These are phyloP conservation scores for Penicillium rolfsii DNA, from an alignment of 2,329 filamentous ascomycete genomes.

Conservation along the genomic window DNA sequence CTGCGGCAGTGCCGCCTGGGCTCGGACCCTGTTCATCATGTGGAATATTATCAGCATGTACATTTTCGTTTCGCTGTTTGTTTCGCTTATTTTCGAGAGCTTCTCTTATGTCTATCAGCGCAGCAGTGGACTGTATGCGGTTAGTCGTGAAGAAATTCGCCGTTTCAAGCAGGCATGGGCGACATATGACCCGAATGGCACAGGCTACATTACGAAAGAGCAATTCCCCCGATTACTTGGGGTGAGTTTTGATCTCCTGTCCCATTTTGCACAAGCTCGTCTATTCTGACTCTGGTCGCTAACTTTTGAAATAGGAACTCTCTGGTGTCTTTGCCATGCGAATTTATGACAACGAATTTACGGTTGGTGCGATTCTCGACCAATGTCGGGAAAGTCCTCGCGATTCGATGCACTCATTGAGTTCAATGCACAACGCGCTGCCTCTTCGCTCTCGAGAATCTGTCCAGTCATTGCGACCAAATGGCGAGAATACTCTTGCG, in stretches of 20 bases:
- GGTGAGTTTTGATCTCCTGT: slow-evolving; percentile 51
- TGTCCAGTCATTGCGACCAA: slow-evolving; percentile 4
- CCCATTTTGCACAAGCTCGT: background rate
- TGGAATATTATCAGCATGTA: slow-evolving; percentile 99
- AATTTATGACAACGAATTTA: slow-evolving; percentile 89
- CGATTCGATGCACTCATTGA: slow-evolving; percentile 39
- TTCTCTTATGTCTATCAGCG: slow-evolving; percentile 99
- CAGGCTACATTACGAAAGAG: slow-evolving; percentile 87
- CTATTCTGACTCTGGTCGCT: background rate
- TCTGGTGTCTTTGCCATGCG: slow-evolving; percentile 97
- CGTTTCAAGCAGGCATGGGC: slow-evolving; percentile 99
- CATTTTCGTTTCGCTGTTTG: slow-evolving; percentile 97
- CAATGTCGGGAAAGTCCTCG: slow-evolving; percentile 69
- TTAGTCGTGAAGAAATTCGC: slow-evolving; percentile 91
- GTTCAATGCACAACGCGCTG: slow-evolving; percentile 11
- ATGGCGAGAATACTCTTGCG: slow-evolving; percentile 35
- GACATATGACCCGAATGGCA: slow-evolving; percentile 87
- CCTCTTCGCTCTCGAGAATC: slow-evolving; percentile 8
- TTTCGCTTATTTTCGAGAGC: slow-evolving; percentile 98
- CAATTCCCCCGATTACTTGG: slow-evolving; percentile 85
- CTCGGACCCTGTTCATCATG: slow-evolving; percentile 83
- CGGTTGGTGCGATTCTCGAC: slow-evolving; percentile 82
- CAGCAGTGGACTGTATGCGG: slow-evolving; percentile 85
- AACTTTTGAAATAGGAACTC: slow-evolving; percentile 61
- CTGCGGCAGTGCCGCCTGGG: slow-evolving; percentile 89